These are phyloP conservation scores for Schizopora paradoxa DNA, from an alignment of 1,284 basidiomycete species.

Conservation along the genomic window DNA sequence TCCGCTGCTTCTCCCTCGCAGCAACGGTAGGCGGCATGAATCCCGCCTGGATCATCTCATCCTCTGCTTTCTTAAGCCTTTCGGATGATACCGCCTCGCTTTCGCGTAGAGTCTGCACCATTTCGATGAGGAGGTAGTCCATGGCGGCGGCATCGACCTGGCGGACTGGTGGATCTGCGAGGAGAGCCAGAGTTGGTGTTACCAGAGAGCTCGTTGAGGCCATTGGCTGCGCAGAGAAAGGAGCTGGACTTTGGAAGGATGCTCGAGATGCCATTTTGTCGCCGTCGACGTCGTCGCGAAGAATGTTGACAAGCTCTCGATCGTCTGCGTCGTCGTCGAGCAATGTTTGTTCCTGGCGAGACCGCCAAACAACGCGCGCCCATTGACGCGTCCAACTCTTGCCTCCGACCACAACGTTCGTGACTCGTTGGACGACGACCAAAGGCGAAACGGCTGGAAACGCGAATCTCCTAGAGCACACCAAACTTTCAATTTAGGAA, in stretches of 20 bases:
- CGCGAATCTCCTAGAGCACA: no score
- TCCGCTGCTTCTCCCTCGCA: slow-evolving; percentile 34
- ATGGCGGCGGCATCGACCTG: slow-evolving; percentile 73
- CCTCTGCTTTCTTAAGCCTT: slow-evolving; percentile 58
- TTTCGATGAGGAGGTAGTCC: slow-evolving; percentile 82
- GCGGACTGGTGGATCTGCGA: slow-evolving; percentile 56
- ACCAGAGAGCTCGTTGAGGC: slow-evolving; percentile 31
- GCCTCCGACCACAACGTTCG: no score
- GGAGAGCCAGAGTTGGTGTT: slow-evolving; percentile 36
- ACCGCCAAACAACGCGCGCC: no score
- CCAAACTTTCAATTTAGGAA: no score
- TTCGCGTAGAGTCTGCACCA: slow-evolving; percentile 64
- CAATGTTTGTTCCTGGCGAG: no score
- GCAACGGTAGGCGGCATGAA: slow-evolving; percentile 46
- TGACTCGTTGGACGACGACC: no score
- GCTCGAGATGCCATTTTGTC: slow-evolving; percentile 31
- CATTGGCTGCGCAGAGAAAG: slow-evolving; percentile 24
- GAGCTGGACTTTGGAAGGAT: slow-evolving; percentile 28
- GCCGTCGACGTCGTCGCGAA: no score
- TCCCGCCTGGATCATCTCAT: slow-evolving; percentile 71
- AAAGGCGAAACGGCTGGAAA: no score
- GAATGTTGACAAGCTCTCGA: no score
- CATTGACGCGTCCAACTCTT: no score
- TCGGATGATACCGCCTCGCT: slow-evolving; percentile 67
- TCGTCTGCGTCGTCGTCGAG: no score